Base-by-base conservation (phyloP, 352 stramenopile genomes). In the Pythium sp. region DNA sequence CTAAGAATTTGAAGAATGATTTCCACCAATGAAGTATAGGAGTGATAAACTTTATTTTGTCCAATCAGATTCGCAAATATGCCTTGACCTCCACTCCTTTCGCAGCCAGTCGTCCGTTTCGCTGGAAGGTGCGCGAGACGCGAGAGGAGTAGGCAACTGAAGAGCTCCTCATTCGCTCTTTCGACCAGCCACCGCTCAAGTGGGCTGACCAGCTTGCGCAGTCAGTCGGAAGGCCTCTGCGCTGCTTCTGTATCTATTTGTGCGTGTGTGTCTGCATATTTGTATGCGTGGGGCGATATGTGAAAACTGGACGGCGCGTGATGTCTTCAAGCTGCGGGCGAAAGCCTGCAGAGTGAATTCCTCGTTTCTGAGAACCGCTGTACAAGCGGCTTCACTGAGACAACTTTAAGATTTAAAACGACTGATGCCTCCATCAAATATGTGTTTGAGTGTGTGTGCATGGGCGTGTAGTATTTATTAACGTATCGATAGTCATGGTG, bases 311-410 rank as follows among this genome's bases (percentile, higher is more conserved):
- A 75, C 60, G 62, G 79, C 70, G 67, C 65, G 75, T 93, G 86
- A 93, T 93, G 84, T 91, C 75, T 91, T 93, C 84, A 92, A 82
- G 61, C 76, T 89, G 81, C 38, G 53, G 54, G 43, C 68, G 46
- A 69, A 58, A 68, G 60, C 51, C 53, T 63, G 60, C 80, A 90
- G 81, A 94, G 86, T 94, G 86, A 94, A 94, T 94, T 94, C 86
- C 86, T 94, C 86, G 86, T 92, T 94, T 92, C 86, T 94, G 86
- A 94, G 75, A 79, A 88, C 78, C 86, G 84, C 86, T 94, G 86
- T 72, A 86, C 75, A 93, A 93, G 86, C 76, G 84, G 77, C 78
- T 84, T 92, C 84, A 81, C 77, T 94, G 86, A 92, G 86, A 92
- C 86, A 77, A 94, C 90, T 78, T 64, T 79, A 87, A 84, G 81